phyloP scores from a whole-genome alignment of 306 rosid species.

The Medicago truncatula region DNA sequence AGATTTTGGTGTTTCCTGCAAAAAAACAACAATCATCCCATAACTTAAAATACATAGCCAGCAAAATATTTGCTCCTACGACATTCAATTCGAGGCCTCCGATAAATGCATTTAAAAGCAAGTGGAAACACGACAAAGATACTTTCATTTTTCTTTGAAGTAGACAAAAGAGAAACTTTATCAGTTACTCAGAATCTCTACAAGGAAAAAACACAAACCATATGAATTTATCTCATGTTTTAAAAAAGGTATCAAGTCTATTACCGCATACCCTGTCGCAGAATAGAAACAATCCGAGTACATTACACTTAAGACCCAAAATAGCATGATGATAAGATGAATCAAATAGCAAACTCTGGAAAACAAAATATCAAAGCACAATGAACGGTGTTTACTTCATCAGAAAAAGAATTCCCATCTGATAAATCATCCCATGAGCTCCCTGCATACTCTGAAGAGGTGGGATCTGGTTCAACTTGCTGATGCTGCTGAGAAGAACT shows the following conservation, averaged over 20 bases:
- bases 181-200: constrained; percentile 16
- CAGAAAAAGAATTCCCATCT: constrained; percentile 61
- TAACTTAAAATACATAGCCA: constrained; percentile 17
- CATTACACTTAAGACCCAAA: constrained; percentile 23
- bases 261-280: neutral
- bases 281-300: constrained; percentile 27
- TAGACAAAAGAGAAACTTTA: neutral
- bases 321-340: constrained; percentile 17
- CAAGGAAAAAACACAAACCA: constrained; percentile 18
- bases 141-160: constrained; percentile 1
- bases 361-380: constrained; percentile 24
- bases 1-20: constrained; percentile 61
- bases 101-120: constrained; percentile 25
- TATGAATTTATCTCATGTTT: constrained; percentile 22
- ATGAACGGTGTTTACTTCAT: constrained; percentile 59
- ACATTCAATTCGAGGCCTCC: constrained; percentile 1
- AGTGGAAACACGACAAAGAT: constrained; percentile 9
- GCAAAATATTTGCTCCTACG: constrained; percentile 8
- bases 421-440: constrained; percentile 67
- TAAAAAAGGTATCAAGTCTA: neutral
- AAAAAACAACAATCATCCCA: constrained; percentile 35
- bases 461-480: constrained; percentile 58
- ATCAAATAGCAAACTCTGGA: constrained; percentile 22
- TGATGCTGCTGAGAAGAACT: constrained; percentile 58
- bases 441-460: constrained; percentile 62